phyloP scores from a whole-genome alignment of 2,329 filamentous ascomycete species.

The Monosporascus sp. region DNA sequence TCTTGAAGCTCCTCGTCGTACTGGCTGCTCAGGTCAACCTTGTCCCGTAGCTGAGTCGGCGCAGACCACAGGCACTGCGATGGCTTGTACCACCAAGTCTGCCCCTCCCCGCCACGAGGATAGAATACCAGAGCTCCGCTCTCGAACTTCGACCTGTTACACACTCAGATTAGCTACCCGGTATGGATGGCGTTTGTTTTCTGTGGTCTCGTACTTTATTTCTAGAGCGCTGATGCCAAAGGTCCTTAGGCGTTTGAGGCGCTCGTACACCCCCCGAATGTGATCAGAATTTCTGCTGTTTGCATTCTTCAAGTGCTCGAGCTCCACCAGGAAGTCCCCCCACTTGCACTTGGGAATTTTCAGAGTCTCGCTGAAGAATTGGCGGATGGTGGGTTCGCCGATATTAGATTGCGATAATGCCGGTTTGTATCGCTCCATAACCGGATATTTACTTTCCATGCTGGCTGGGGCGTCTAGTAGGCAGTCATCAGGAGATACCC shows the following conservation, averaged over 20 bases:
- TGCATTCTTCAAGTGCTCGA: background rate
- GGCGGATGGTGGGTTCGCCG: background rate
- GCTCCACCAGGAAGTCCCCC: background rate
- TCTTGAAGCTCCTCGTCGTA: slow-evolving; percentile 1
- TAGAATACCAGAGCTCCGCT: slow-evolving; percentile 9
- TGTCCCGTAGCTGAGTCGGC: slow-evolving; percentile 22
- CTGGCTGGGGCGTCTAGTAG: background rate
- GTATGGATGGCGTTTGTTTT: too few species aligned
- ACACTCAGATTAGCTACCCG: background rate
- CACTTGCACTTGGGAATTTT: background rate
- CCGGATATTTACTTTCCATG: background rate
- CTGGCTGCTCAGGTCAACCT: slow-evolving; percentile 14
- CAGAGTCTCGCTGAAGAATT: slow-evolving; percentile 4
- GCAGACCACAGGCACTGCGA: slow-evolving; percentile 31
- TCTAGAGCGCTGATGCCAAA: background rate
- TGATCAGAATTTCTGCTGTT: background rate
- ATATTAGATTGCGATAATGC: background rate
- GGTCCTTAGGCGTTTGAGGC: background rate
- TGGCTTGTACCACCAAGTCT: slow-evolving; percentile 21
- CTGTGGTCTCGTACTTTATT: background rate
- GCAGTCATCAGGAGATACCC: background rate
- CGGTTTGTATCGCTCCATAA: background rate
- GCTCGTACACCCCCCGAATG: background rate
- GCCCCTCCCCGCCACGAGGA: background rate
- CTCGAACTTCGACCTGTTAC: slow-evolving; percentile 7